A percentile compares a stretch with the other conserved stretches of the same genome.
Conservation (phyloP, 2,329 filamentous ascomycete species). For the Truncatella angustata region DNA sequence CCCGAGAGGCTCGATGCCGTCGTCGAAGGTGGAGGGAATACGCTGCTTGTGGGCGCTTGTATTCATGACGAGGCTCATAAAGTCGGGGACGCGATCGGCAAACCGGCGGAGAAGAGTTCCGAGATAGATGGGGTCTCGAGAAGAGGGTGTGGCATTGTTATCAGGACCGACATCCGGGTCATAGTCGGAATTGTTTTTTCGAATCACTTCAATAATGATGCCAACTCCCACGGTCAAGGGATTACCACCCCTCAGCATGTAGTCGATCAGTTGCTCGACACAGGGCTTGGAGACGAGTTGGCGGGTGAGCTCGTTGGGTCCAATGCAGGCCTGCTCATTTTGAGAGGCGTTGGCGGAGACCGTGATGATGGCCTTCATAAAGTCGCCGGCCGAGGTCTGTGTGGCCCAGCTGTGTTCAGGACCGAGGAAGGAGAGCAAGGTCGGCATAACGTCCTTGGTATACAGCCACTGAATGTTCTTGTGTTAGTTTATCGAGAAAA, state of each 20-base stretch:
- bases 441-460: conserved; percentile 82
- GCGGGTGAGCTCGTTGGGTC: conserved; percentile 92
- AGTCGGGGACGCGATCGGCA: conserved; percentile 86
- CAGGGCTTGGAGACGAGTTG: conserved; percentile 88
- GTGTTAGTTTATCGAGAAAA: no score
- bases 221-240: conserved; percentile 93
- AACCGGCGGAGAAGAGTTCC: conserved; percentile 87
- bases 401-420: conserved; percentile 84
- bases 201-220: conserved; percentile 96
- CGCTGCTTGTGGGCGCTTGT: conserved; percentile 70
- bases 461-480: conserved; percentile 73
- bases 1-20: conserved; percentile 87
- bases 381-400: conserved; percentile 95
- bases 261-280: conserved; percentile 77
- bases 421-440: conserved; percentile 80
- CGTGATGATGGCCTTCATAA: conserved; percentile 97
- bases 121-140: conserved; percentile 91
- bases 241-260: conserved; percentile 93
- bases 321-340: conserved; percentile 98
- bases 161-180: conserved; percentile 87
- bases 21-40: conserved; percentile 84
- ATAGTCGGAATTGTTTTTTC: conserved; percentile 99
- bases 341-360: conserved; percentile 98
- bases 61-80: conserved; percentile 87
- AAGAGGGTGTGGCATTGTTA: conserved; percentile 75